Base-by-base conservation (phyloP, 352 stramenopile genomes). In the Phytophthora brassicae region DNA sequence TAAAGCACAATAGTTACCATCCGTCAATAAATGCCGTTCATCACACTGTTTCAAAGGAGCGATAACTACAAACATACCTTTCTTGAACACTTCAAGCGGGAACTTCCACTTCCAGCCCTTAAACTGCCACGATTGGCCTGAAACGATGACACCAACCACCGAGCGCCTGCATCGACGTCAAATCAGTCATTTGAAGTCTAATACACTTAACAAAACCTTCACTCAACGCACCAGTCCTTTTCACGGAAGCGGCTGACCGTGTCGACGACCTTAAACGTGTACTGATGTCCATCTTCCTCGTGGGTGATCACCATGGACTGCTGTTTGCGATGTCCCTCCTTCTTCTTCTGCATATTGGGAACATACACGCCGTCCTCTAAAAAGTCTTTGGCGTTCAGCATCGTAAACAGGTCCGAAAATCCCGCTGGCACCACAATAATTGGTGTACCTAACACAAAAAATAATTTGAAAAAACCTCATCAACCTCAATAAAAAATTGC, bases 71-170 rank as follows among this genome's bases (percentile, higher is more conserved):
- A 45, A 4, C 24, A 22, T 60, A 95, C 88, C 86, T 79, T 94
- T 89, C 74, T 97, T 94, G 67, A 97, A 97, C 5, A 97, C 74
- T 57, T 95, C 86, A 4, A 97, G 72, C 14, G 90, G 90, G 63
- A 96, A 95, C 44, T 94, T 91, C 80, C 84, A 97, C 71, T 96
- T 92, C 90, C 90, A 97, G 12, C 89, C 90, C 77, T 97, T 97
- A 60, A 97, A 97, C 73, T 97, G 90, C 90, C 90, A 97, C 41
- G 81, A 74, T 48, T 95, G 85, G 2, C 90, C 90, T 11, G 87
- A 94, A 8, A 90, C 90, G 56, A 97, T 90, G 31, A 97, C 90
- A 6, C 75, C 90, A 9, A 97, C 89, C 46, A 96, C 87, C 22
- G 82, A 86, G 45, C 87, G 84, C 90, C 90, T 95, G 46, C 0